Base-by-base conservation (phyloP, 768 basidiomycete species). In the Psilocybe tampanensis region DNA sequence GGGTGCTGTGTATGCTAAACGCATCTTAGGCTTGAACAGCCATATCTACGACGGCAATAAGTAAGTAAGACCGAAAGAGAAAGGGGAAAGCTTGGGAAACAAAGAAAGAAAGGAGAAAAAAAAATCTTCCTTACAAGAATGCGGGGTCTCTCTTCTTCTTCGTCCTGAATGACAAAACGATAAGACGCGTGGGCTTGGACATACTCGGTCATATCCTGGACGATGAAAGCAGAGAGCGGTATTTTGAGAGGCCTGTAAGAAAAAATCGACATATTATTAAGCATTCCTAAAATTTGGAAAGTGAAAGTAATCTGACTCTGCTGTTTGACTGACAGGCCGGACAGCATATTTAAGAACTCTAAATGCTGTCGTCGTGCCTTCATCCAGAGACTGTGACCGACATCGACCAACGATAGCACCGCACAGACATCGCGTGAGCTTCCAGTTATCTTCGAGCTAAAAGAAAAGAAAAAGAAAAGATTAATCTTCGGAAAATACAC, bases 111-210 rank as follows among this genome's bases (percentile, higher is more conserved):
- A 45, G 1, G n/a, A 2, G 24, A 18, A 23, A 41, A 48, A 23
- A 41, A 9, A 6, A n/a, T n/a, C n/a, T n/a, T n/a, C 76, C 90
- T 56, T 52, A 97, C 94, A 60, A 97, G 75, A 13, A 98, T 80
- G 52, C 89, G 79, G 3, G 90, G 86, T 23, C 79, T 81, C 58
- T 93, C 92, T 24, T 89, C 85, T 65, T 96, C 94, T 61, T 95
- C 94, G 57, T 97, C 95, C 15, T 84, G 77, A 29, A 98, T 73
- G 32, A 95, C 81, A 66, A 98, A 98, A 9, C 95, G 90, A 72
- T 98, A 94, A 0, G 90, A 89, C 1, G 95, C 94, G 68, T 98
- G 95, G 1, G 95, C 94, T 52, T 90, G 88, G 4, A 93, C 89
- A 51, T 91, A 88, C 67, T 96, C 96, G 24, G 83, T 81, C 91